phyloP scores from a whole-genome alignment of 176 grass and related monocot species.

The Oryza meridionalis region DNA sequence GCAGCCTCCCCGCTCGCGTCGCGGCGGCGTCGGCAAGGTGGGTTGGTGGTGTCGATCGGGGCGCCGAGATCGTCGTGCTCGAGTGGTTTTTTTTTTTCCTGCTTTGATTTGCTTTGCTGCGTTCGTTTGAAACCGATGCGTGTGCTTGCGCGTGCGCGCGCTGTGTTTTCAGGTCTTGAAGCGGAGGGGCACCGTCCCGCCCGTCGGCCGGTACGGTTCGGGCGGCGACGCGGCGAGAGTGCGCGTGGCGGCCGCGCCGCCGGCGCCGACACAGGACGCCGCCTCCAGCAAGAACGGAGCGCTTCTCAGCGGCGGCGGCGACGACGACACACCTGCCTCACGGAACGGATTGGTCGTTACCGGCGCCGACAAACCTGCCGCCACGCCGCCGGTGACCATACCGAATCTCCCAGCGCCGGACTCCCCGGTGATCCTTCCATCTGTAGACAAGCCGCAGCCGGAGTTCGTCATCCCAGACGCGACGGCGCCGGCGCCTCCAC shows the following conservation, averaged over 20 bases:
- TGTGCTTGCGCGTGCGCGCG: neutral
- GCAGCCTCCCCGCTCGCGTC: conserved; percentile 21
- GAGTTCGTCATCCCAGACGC: neutral
- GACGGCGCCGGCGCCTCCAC: neutral
- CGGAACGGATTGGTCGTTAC: neutral
- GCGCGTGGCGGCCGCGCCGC: neutral
- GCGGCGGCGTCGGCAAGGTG: conserved; percentile 7
- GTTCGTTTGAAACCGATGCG: neutral
- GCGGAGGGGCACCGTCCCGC: conserved; percentile 30
- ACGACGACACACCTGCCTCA: conserved; percentile 31
- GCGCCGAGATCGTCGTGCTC: neutral
- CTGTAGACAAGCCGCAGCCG: neutral
- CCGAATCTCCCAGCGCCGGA: conserved; percentile 1
- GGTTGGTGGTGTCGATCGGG: neutral
- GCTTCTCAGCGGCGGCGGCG: neutral
- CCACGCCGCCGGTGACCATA: neutral
- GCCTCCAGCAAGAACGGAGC: neutral
- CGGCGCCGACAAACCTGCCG: conserved; percentile 2
- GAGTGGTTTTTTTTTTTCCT: neutral
- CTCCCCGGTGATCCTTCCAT: conserved; percentile 1
- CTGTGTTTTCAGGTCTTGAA: conserved; percentile 32
- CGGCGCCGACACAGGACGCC: neutral
- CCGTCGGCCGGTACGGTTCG: conserved; percentile 44
- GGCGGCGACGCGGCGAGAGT: neutral
- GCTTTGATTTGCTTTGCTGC: neutral